These are phyloP conservation scores for Stipa capillata DNA, from an alignment of 176 grass and related monocot species.

Conservation along the genomic window DNA sequence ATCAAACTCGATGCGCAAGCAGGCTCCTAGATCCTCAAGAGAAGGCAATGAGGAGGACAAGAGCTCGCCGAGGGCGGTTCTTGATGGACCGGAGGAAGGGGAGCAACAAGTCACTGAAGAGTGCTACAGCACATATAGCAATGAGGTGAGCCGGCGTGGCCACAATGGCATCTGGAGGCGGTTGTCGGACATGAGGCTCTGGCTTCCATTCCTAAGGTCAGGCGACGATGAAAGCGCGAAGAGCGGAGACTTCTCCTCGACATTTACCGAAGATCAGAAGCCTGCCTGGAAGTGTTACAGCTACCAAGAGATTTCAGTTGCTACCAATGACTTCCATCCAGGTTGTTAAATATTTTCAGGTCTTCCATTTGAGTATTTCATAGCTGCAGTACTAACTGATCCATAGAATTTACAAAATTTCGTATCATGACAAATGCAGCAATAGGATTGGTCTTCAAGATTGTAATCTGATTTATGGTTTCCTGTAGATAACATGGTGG, in stretches of 20 bases:
- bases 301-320: constrained; percentile 63
- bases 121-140: constrained; percentile 61
- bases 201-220: constrained; percentile 57
- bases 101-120: constrained; percentile 36
- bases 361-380: not conserved
- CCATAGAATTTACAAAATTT: not conserved
- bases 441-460: not conserved
- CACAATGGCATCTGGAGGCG: constrained; percentile 61
- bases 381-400: not conserved
- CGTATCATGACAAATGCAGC: not conserved
- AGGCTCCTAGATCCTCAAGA: constrained; percentile 15
- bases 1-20: constrained; percentile 50
- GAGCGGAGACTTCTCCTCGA: constrained; percentile 32
- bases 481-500: constrained; percentile 67
- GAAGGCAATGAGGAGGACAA: constrained; percentile 41
- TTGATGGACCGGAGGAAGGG: constrained; percentile 51
- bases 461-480: not conserved
- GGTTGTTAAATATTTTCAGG: constrained; percentile 17
- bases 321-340: constrained; percentile 69
- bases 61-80: constrained; percentile 66
- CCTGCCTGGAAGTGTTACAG: constrained; percentile 76
- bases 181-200: constrained; percentile 55
- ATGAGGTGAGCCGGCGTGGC: constrained; percentile 28
- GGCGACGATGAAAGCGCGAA: constrained; percentile 33
- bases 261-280: constrained; percentile 48